phyloP scores from a whole-genome alignment of 2,329 filamentous ascomycete genomes.

The Amesomyces nigricolor region DNA sequence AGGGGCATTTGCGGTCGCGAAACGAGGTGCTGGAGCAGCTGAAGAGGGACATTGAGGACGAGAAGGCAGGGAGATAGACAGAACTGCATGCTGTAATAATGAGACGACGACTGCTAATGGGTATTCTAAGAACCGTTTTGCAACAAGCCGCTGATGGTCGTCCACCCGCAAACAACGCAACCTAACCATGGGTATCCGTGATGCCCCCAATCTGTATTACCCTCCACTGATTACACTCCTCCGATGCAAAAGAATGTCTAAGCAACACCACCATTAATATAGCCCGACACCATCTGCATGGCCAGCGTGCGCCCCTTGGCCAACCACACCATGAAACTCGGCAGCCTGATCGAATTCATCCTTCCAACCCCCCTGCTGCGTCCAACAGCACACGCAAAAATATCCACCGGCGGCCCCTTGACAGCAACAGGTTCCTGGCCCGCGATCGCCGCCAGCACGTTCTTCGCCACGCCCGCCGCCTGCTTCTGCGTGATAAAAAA shows the following conservation, averaged over 20 bases:
- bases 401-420: constrained; percentile 45
- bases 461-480: constrained; percentile 49
- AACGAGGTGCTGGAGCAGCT: constrained; percentile 72
- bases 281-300: constrained; percentile 39
- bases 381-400: constrained; percentile 44
- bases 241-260: constrained; percentile 25
- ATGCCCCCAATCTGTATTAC: not conserved
- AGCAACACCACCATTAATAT: constrained; percentile 45
- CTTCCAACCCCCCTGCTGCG: constrained; percentile 47
- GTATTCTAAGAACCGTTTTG: not conserved
- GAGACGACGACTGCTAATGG: constrained; percentile 1
- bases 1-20: constrained; percentile 71
- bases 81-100: not conserved
- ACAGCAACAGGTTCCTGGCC: constrained; percentile 40
- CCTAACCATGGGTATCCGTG: not conserved
- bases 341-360: constrained; percentile 41
- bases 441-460: constrained; percentile 44
- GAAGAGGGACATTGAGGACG: constrained; percentile 77
- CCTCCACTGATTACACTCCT: not conserved
- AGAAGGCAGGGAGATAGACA: constrained; percentile 56
- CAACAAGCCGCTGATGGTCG: not conserved
- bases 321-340: constrained; percentile 46
- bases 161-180: not conserved
- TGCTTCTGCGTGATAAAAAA: constrained; percentile 45
- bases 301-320: constrained; percentile 49